These are phyloP conservation scores for Lecanosticta acicola DNA, from an alignment of 2,329 filamentous ascomycete genomes.

Conservation along the genomic window DNA sequence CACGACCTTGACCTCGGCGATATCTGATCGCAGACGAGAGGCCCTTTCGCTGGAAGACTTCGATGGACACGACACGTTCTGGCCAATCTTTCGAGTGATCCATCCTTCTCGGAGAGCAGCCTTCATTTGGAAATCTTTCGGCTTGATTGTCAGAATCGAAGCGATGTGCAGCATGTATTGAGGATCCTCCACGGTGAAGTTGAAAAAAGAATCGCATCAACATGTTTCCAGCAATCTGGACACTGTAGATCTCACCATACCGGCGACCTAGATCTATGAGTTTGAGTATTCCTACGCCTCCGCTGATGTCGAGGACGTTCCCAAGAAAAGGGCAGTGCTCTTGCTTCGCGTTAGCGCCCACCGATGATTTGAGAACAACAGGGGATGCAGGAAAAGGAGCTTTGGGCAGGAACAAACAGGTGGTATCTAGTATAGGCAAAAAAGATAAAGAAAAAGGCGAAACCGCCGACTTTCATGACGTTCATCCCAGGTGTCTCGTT, in stretches of 20 bases:
- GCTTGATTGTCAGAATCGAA: conserved; percentile 57
- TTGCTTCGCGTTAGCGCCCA: too few relatives aligned
- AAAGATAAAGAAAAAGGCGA: not conserved
- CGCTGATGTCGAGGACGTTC: conserved; percentile 59
- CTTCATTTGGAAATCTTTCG: conserved; percentile 58
- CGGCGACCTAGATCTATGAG: conserved; percentile 47
- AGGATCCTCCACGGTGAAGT: conserved; percentile 58
- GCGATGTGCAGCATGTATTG: conserved; percentile 53
- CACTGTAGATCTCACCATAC: conserved; percentile 24
- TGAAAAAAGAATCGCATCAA: conserved; percentile 62
- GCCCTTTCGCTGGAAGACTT: conserved; percentile 52
- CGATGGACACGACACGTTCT: conserved; percentile 47
- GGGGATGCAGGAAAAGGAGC: too few relatives aligned
- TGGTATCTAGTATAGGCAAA: not conserved
- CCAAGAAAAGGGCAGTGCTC: conserved; percentile 63
- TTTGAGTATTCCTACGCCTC: conserved; percentile 49
- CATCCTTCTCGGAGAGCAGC: conserved; percentile 50
- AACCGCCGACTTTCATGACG: not conserved
- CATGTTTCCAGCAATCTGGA: conserved; percentile 36
- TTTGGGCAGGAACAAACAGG: conserved; percentile 38
- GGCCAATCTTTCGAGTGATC: conserved; percentile 35
- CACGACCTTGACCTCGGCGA: conserved; percentile 56
- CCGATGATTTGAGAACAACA: too few relatives aligned
- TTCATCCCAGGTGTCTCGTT: not conserved
- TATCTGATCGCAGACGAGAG: conserved; percentile 57